Evolutionary conservation across 176 grass and related monocot genomes (phyloP).

Genomic region (Cenchrus fungigraminus): DNA sequence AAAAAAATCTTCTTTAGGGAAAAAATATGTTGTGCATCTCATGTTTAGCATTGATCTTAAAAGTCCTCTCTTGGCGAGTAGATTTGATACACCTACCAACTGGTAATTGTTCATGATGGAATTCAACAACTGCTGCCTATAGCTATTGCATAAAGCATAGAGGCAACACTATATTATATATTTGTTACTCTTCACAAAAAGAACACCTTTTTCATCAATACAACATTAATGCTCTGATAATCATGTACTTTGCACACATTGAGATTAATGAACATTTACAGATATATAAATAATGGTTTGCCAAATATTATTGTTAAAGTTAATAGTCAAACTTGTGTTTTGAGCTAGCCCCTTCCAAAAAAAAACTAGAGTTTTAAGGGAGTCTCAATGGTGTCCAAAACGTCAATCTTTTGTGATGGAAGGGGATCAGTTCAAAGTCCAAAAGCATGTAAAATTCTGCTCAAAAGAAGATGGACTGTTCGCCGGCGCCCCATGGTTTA

Average conservation of each 20-base stretch:
- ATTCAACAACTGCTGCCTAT: conserved; percentile 10
- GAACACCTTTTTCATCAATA: background rate
- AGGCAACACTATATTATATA: background rate
- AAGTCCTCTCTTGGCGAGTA: background rate
- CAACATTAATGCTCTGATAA: background rate
- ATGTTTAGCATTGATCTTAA: conserved; percentile 17
- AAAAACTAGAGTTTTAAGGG: too few species aligned
- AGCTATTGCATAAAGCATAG: background rate
- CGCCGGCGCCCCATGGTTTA: conserved; percentile 46
- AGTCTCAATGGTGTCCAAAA: background rate
- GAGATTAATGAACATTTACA: too few species aligned
- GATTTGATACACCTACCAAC: background rate
- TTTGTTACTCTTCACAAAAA: background rate
- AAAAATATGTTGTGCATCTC: background rate
- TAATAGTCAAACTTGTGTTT: too few species aligned
- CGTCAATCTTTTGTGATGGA: background rate
- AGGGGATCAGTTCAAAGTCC: conserved; percentile 27
- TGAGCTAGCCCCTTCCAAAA: too few species aligned
- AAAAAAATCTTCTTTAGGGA: background rate
- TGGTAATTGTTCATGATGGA: conserved; percentile 23
- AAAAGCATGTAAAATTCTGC: conserved; percentile 49
- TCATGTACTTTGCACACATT: background rate
- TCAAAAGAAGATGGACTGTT: conserved; percentile 47
- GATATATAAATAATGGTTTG: too few species aligned
- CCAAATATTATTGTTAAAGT: too few species aligned